Base-by-base conservation (phyloP, 805 yeast genomes). In the Lipomyces chichibuensis region DNA sequence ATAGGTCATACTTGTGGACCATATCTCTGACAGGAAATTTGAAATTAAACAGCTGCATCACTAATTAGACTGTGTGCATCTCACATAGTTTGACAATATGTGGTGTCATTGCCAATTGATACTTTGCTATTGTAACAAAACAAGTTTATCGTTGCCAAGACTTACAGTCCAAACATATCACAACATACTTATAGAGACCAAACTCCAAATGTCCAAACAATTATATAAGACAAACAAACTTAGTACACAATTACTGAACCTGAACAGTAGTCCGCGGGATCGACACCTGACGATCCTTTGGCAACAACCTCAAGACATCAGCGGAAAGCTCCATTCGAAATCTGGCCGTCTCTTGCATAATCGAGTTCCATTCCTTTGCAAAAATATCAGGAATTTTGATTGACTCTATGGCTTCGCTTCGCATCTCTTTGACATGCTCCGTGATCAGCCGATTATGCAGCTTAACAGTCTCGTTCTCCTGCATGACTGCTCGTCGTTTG, bases 401-500 rank as follows among this genome's bases (percentile, higher is more conserved):
- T 6, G 61, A 25, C 27, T 56, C 49, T 7, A 13, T 14, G 3
- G 20, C 9, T 9, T 29, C 35, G 8, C 51, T 27, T 3, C 62
- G 51, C 39, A 75, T 60, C 35, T 74, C 75, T 54, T 66, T 67
- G 55, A 75, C 66, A 60, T 75, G 76, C 35, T 73, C 77, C 2
- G 71, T 63, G 32, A 77, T 71, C 25, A 75, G 69, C 60, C 70
- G 64, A 59, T 77, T 77, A 65, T 77, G 78, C 8, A 74, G 62
- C 52, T 63, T 60, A 25, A 75, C 64, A 2, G 77, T 71, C 25
- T 58, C 68, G 33, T 71, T 75, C 64, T 77, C 78, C 17, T 69
- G 65, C 59, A 73, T 71, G n/a, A 76, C 35, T 6, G 78, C 77
- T 46, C 70, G 66, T n/a, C 77, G 69, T 65, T 76, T 75, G 56